Evolutionary conservation across 441 rosid species (phyloP), one percentile per base, ranked within the genome.

Genomic region (Biscutella laevigata): DNA sequence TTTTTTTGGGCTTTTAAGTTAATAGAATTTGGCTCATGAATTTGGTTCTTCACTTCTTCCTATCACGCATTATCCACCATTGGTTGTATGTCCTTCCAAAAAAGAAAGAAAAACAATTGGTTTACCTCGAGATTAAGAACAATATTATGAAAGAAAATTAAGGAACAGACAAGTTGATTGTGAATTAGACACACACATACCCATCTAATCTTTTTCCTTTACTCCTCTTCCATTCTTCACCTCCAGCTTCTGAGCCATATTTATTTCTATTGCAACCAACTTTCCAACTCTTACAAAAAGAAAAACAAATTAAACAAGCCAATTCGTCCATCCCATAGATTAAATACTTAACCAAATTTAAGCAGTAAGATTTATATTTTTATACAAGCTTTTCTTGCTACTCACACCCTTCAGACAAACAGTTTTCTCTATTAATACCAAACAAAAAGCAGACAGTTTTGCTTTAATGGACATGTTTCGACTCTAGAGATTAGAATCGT

Each of bases 241-340:
- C 77, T 70, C 66, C 70, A 65, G 69, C 61, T 53, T 46, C 80
- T 68, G 66, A 76, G 72, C 80, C 80, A 61, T 57, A 51, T 6
- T 53, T 5, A 19, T 12, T 52, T 26, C n/a, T 25, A 33, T 48
- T 36, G 42, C 24, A 43, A 32, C 59, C 17, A 37, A 1, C 1
- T 42, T 15, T 52, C 7, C 53, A 28, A 36, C 28, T 17, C 35
- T 32, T 14, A 34, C 6, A 3, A 3, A 26, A 27, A 51, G 13
- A 19, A 1, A 9, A 17, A 3, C 2, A 14, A n/a, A n/a, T n/a
- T 15, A 17, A 6, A 19, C 54, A 4, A 43, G 19, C 32, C 20
- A 43, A 53, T 45, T 15, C 39, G 35, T 61, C 5, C 53, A 16
- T 59, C 41, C 30, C 52, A 67, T 34, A 69, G 39, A 59, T 64